Percentiles rank a stretch among this genome's conserved stretches.
These are phyloP conservation scores for Fusarium cicatricum DNA, from an alignment of 2,329 filamentous ascomycete species.

Conservation along the genomic window DNA sequence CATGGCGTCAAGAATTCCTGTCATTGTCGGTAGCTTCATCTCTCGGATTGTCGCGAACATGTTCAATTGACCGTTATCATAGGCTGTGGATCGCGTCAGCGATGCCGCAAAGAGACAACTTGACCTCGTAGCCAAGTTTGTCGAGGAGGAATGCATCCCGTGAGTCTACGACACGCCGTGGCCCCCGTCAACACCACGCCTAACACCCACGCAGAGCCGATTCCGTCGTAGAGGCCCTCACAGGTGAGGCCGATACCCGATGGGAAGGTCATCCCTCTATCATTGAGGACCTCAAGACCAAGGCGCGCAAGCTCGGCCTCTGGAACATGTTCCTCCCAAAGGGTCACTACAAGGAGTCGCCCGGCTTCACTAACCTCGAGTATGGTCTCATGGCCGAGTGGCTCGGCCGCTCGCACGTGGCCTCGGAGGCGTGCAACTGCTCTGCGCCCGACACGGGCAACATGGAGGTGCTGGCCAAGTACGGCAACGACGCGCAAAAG, in stretches of 20 bases:
- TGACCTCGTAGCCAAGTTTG: constrained; percentile 92
- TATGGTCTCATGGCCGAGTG: constrained; percentile 98
- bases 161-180: constrained; percentile 48
- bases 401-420: constrained; percentile 84
- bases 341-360: constrained; percentile 94
- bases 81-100: constrained; percentile 72
- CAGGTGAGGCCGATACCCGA: constrained; percentile 77
- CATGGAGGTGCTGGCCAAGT: constrained; percentile 95
- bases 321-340: constrained; percentile 99
- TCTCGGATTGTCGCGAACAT: neutral
- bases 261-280: constrained; percentile 83
- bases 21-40: constrained; percentile 40
- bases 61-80: constrained; percentile 10
- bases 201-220: constrained; percentile 67
- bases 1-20: constrained; percentile 48
- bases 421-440: constrained; percentile 89
- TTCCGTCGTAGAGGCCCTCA: constrained; percentile 78
- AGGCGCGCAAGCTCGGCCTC: constrained; percentile 82
- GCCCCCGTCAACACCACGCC: neutral
- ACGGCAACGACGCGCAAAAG: constrained; percentile 87
- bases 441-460: constrained; percentile 92
- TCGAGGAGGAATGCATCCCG: constrained; percentile 94
- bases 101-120: constrained; percentile 84
- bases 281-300: constrained; percentile 87
- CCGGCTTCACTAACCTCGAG: constrained; percentile 93